phyloP scores from a whole-genome alignment of 2,329 filamentous ascomycete genomes.

The Aaosphaeria arxii region DNA sequence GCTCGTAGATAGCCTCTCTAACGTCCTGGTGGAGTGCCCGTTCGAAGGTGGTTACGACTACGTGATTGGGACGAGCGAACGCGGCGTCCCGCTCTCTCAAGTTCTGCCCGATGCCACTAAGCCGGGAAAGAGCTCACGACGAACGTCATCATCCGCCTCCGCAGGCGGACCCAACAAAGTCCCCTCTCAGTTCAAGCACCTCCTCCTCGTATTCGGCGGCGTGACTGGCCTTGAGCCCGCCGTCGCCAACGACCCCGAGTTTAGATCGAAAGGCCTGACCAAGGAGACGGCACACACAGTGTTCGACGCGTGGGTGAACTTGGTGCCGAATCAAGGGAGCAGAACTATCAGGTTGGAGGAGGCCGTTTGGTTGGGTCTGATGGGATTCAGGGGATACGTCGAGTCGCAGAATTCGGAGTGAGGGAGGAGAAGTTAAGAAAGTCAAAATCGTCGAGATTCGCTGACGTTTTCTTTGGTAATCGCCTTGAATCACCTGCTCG shows the following conservation, averaged over 20 bases:
- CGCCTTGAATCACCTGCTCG: too few species aligned
- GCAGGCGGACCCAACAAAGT: constrained; percentile 5
- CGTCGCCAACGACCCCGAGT: constrained; percentile 55
- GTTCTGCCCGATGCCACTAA: constrained; percentile 21
- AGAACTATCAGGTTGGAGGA: constrained; percentile 82
- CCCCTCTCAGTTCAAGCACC: constrained; percentile 59
- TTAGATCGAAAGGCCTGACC: constrained; percentile 58
- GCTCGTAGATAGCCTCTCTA: constrained; percentile 62
- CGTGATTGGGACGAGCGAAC: constrained; percentile 80
- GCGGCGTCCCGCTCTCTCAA: constrained; percentile 53
- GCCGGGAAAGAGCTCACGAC: background rate
- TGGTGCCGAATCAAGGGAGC: constrained; percentile 77
- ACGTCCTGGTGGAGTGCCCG: constrained; percentile 73
- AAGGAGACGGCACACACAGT: constrained; percentile 64
- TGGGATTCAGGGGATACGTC: constrained; percentile 56
- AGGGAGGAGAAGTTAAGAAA: background rate
- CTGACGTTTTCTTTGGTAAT: too few species aligned
- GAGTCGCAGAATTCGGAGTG: background rate
- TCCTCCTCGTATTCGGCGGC: constrained; percentile 77
- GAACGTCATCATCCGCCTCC: background rate
- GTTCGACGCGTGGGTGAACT: constrained; percentile 83
- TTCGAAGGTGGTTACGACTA: constrained; percentile 78
- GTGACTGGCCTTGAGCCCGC: constrained; percentile 77
- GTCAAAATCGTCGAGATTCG: too few species aligned
- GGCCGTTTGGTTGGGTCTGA: constrained; percentile 73